A percentile compares a stretch with the other conserved stretches of the same genome.
Evolutionary conservation across 1,284 basidiomycete genomes (phyloP).

Genomic region (Leccinum griseonigrum): DNA sequence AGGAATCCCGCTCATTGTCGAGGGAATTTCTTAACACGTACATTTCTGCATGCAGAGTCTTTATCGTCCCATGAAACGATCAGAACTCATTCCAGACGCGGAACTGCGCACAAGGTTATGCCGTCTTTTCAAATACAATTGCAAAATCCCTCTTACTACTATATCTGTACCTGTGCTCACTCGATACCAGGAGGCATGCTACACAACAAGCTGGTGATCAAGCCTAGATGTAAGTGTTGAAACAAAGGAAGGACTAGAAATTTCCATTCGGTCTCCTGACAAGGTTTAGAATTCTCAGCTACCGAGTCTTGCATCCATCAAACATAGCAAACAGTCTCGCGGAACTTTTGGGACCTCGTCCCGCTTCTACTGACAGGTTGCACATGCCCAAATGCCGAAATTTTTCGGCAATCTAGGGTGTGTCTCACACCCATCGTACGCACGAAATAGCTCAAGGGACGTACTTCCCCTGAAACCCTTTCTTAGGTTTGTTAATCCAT

Average conservation of each 20-base stretch:
- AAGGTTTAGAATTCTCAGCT: neutral
- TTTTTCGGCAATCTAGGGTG: neutral
- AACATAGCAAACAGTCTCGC: neutral
- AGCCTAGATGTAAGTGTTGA: neutral
- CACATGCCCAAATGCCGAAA: neutral
- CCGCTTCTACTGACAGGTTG: neutral
- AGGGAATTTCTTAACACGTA: neutral
- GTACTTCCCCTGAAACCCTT: slow-evolving; percentile 1
- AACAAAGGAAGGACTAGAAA: neutral
- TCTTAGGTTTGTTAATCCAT: neutral
- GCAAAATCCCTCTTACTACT: neutral
- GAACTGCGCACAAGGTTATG: neutral
- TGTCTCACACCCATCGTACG: neutral
- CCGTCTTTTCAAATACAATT: neutral
- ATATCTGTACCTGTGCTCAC: too few relatives aligned
- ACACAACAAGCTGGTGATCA: neutral
- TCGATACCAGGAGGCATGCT: neutral
- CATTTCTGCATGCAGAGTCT: neutral
- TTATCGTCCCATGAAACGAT: neutral
- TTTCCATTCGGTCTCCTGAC: neutral
- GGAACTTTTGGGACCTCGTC: neutral
- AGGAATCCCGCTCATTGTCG: neutral
- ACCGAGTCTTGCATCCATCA: neutral
- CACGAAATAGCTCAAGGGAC: neutral
- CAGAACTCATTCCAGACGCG: neutral